A percentile compares a stretch with the other conserved stretches of the same genome.
phyloP scores from a whole-genome alignment of 805 yeast genomes.

The Pichia sporocuriosa region DNA sequence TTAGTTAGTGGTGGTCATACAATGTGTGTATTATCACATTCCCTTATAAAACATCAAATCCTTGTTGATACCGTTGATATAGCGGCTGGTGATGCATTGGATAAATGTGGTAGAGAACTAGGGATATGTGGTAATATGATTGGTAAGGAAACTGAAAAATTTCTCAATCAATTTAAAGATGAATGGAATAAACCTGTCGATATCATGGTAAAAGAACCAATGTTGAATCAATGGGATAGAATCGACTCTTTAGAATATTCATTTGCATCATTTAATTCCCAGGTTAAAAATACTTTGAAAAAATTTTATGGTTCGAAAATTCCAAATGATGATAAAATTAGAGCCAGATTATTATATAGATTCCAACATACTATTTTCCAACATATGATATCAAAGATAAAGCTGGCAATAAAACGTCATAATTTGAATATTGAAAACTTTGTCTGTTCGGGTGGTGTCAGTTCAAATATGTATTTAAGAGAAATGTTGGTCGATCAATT shows the following conservation, averaged over 20 bases:
- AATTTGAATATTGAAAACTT: conserved; percentile 40
- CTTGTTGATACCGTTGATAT: conserved; percentile 74
- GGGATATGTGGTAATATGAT: conserved; percentile 80
- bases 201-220: conserved; percentile 39
- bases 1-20: conserved; percentile 95
- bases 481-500: conserved; percentile 35
- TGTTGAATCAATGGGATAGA: conserved; percentile 42
- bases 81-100: conserved; percentile 90
- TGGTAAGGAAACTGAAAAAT: conserved; percentile 72
- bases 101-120: conserved; percentile 82
- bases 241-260: conserved; percentile 50
- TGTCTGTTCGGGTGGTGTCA: conserved; percentile 94
- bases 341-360: conserved; percentile 46
- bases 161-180: conserved; percentile 33
- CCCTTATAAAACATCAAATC: conserved; percentile 61
- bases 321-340: conserved; percentile 19
- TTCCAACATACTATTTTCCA: conserved; percentile 62
- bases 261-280: conserved; percentile 59
- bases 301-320: conserved; percentile 19
- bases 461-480: conserved; percentile 60
- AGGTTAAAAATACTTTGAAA: conserved; percentile 22
- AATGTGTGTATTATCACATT: conserved; percentile 62
- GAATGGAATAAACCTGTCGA: conserved; percentile 28
- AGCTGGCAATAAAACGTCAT: conserved; percentile 39
- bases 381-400: conserved; percentile 64